Evolutionary conservation across 768 basidiomycete genomes (phyloP).

Genomic region (Phanerochaete carnosa): DNA sequence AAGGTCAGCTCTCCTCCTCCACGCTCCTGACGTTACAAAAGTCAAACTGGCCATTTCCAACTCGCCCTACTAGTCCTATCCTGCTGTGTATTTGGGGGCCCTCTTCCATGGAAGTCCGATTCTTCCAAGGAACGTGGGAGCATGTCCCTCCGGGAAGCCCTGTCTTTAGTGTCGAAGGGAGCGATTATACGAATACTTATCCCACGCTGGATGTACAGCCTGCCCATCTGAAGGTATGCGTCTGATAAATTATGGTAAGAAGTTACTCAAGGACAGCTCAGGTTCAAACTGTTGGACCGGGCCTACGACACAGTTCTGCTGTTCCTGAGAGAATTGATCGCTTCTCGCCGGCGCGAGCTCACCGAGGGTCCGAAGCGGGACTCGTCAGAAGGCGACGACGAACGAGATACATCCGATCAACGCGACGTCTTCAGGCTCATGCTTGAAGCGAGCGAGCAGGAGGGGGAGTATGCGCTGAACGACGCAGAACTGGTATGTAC

Average conservation of each 20-base stretch:
- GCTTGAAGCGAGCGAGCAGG: constrained; percentile 2
- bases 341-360: neutral
- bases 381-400: neutral
- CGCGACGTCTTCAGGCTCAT: constrained; percentile 1
- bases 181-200: neutral
- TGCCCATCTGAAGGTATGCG: neutral
- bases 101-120: neutral
- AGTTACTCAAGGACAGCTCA: neutral
- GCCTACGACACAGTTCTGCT: neutral
- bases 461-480: constrained; percentile 1
- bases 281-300: neutral
- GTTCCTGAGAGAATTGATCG: neutral
- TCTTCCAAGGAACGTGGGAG: neutral
- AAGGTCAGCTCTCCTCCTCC: neutral
- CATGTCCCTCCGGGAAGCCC: constrained; percentile 2
- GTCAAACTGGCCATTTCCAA: neutral
- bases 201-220: neutral
- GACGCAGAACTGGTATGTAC: constrained; percentile 4
- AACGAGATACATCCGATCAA: neutral
- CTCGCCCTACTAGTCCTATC: neutral
- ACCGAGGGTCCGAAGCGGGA: too few species aligned
- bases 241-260: neutral
- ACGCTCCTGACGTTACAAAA: neutral
- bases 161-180: neutral
- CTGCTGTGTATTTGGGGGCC: constrained; percentile 4